Base-by-base conservation (phyloP, 768 basidiomycete species). In the Cubamyces lactineus region DNA sequence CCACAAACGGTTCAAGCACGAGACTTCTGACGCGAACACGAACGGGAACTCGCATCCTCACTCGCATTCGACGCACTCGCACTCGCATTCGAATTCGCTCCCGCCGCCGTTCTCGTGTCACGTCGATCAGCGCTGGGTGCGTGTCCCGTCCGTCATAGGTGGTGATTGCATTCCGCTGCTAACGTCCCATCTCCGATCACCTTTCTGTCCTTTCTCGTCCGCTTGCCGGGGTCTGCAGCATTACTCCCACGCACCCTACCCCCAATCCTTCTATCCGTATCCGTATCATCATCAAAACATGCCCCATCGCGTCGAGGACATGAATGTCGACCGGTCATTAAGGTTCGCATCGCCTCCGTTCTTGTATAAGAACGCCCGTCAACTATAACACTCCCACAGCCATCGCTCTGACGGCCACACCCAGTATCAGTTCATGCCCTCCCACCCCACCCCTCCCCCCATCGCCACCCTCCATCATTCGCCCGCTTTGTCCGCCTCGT, bases 401-500 rank as follows among this genome's bases (percentile, higher is more conserved):
- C 74, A 75, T 64, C 53, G 72, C 53, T 71, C 73, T 57, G 79
- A 79, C 43, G 77, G 78, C 63, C 76, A 75, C 43, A 50, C 63
- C 64, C 70, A 75, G 50, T 79, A 80, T 71, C 80, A 79, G 66
- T 63, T 67, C 49, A 65, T 63, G 48, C 57, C 63, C 61, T 63
- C 66, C 43, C 74, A 74, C 39, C 80, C 77, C 59, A 84, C 76
- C 56, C 84, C 78, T 38, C 83, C 77, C 1, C 82, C 79, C 62
- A 81, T 80, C 62, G 80, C 81, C 11, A 78, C 80, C 46, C 77
- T 79, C 62, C 75, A 84, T 24, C 83, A 84, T 69, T 88, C 87
- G 0, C 86, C 87, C 42, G 83, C 86, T 6, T 75, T 84, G 39
- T 86, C 84, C 11, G 79, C 82, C 39, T 84, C 84, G 46, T 85